Conservation (phyloP, 2,329 filamentous ascomycete species). For the Hymenoscyphus linearis region DNA sequence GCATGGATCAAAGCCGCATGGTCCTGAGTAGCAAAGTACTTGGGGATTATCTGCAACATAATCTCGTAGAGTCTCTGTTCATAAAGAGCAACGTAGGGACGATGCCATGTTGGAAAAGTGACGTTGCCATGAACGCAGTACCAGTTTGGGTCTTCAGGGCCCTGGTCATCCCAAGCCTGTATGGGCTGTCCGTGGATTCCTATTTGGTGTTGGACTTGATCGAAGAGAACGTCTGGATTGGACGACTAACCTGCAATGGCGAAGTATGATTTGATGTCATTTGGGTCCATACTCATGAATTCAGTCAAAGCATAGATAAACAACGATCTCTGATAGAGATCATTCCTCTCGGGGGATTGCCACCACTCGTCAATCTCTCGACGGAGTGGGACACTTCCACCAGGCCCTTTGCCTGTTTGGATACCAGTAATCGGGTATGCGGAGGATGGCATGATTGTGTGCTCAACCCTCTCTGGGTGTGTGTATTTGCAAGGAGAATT, state of each 20-base stretch:
- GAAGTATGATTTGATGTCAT: slow-evolving; percentile 15
- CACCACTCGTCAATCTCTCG: slow-evolving; percentile 19
- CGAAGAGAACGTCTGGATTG: too few relatives aligned
- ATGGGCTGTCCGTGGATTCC: slow-evolving; percentile 17
- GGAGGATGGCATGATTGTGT: slow-evolving; percentile 6
- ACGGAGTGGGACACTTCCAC: slow-evolving; percentile 12
- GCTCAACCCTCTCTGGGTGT: background rate
- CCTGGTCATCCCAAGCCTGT: slow-evolving; percentile 12
- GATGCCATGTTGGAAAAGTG: slow-evolving; percentile 42
- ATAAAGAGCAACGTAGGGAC: slow-evolving; percentile 47
- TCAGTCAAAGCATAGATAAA: slow-evolving; percentile 17
- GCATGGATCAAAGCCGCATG: slow-evolving; percentile 25
- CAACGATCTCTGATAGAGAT: slow-evolving; percentile 14
- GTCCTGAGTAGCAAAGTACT: slow-evolving; percentile 11
- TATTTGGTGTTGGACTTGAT: background rate
- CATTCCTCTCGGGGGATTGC: slow-evolving; percentile 13
- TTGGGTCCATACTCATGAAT: slow-evolving; percentile 13
- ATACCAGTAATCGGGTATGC: slow-evolving; percentile 18
- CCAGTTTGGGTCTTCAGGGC: slow-evolving; percentile 36
- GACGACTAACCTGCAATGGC: slow-evolving; percentile 12
- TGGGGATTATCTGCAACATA: slow-evolving; percentile 16
- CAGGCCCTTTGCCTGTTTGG: slow-evolving; percentile 13
- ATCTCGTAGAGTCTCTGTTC: slow-evolving; percentile 39
- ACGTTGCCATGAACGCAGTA: slow-evolving; percentile 75
- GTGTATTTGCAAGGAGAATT: background rate